Evolutionary conservation across 2,329 filamentous ascomycete genomes (phyloP), one percentile per base, ranked within the genome.

Genomic region (Ophiostoma angusticollis): DNA sequence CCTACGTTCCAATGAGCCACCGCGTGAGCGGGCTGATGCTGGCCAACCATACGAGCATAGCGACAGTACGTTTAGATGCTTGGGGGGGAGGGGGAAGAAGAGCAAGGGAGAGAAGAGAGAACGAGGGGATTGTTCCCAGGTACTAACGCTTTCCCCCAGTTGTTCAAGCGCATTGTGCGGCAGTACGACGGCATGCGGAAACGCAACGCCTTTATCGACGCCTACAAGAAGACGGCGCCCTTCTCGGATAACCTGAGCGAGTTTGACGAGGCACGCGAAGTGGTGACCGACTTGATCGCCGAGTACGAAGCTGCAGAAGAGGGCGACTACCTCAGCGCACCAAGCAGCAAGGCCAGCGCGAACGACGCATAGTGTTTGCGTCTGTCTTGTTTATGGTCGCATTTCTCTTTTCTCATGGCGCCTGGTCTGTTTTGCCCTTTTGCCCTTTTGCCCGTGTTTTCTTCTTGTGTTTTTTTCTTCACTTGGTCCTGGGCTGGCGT

Each of bases 251-350:
- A 87, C 31, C 65, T 98, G 30, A 75, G 83, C 50, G 89, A 98
- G 60, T 98, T 98, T 52, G 93, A 98, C 57, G 87, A 95, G 60
- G 84, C 91, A 24, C 76, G 84, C 49, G 81, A 91, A 54, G 89
- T 96, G 5, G 89, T 96, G 16, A 77, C 80, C 52, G 89, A 94
- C 58, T 64, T 96, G 46, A 89, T 96, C 54, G 74, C 76, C 37
- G 91, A 98, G 66, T 98, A 98, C 57, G 89, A 96, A 62, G 87
- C 89, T 22, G 91, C 91, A 5, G 91, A 98, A 60, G 74, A 82
- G 54, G 78, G 84, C 24, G 80, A 93, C 53, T 98, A 98, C 58
- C 65, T 98, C 37, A 89, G 81, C 8, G 79, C 80, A 41, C 64
- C 67, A 18, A 70, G 67, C 14, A 66, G 69, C 34, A 65, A 67